phyloP scores from a whole-genome alignment of 2,329 filamentous ascomycete genomes.

The Ophioceras dolichostomum region DNA sequence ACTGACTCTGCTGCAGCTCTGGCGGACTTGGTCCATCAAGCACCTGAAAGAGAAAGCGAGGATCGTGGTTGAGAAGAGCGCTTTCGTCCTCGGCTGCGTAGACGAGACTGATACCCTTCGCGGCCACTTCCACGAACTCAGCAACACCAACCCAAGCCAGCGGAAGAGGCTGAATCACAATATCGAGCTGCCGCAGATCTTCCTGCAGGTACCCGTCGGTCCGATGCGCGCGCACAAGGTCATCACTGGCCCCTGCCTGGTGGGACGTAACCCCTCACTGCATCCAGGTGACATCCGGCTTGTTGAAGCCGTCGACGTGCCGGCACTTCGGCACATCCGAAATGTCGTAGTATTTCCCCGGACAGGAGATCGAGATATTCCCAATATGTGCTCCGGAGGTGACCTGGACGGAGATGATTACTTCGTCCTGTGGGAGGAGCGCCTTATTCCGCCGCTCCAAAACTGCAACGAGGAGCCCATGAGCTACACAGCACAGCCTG shows the following conservation, averaged over 20 bases:
- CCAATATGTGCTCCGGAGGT: constrained; percentile 91
- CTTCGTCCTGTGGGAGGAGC: constrained; percentile 80
- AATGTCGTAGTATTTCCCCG: constrained; percentile 77
- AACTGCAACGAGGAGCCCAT: constrained; percentile 64
- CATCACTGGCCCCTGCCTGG: constrained; percentile 64
- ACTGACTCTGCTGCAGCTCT: constrained; percentile 65
- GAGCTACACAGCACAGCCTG: constrained; percentile 53
- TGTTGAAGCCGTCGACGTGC: constrained; percentile 69
- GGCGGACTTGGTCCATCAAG: constrained; percentile 83
- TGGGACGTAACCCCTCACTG: constrained; percentile 86
- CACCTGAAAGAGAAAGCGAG: constrained; percentile 86
- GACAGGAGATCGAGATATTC: constrained; percentile 45
- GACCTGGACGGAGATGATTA: constrained; percentile 96
- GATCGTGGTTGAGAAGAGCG: constrained; percentile 69
- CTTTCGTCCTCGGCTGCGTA: constrained; percentile 77
- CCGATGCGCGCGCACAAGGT: constrained; percentile 45
- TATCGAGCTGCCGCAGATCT: constrained; percentile 66
- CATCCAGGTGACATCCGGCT: constrained; percentile 88
- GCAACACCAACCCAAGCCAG: constrained; percentile 24
- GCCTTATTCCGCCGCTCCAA: constrained; percentile 50
- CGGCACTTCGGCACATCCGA: constrained; percentile 60
- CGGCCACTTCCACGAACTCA: constrained; percentile 44
- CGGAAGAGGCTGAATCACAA: constrained; percentile 17
- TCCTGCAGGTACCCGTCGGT: constrained; percentile 61
- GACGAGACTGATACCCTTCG: constrained; percentile 70